Base-by-base conservation (phyloP, 495 filamentous ascomycete species). In the Terfezia claveryi region DNA sequence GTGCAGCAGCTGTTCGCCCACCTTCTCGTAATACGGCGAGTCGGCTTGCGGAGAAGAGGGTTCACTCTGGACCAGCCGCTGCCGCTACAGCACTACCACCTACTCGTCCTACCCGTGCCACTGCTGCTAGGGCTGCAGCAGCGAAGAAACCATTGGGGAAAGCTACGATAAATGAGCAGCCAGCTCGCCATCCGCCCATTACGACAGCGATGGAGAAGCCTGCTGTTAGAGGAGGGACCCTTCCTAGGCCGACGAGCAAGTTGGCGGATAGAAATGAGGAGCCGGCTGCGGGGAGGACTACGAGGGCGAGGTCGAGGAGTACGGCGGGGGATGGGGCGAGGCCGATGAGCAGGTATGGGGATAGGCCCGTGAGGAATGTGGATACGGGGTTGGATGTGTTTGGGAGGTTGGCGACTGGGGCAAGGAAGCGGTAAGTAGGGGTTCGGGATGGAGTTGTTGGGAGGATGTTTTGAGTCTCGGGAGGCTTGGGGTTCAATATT, bases 11-110 rank as follows among this genome's bases (percentile, higher is more conserved):
- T 54, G 61, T 61, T 50, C 52, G 57, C 1, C 58, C 58, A n/a
- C 62, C 56, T 14, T 38, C 8, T 23, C 51, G 54, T 16, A 49
- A 23, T 11, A 49, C 50, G 14, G 37, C 37, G 23, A 56, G 46
- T 8, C 58, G 59, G 6, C 27, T 61, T 12, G 32, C 64, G 27
- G 64, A 65, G 62, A 65, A 65, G 55, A 62, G 58, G 59, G 49
- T 55, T 41, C 14, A 57, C 56, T 10, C 55, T 56, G 58, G 51
- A 23, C 12, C 61, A 56, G 9, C 60, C 53, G 38, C 56, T 51
- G 16, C 12, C 14, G 4, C 41, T 14, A 9, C 41, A 14, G 14
- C 14, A 14, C 41, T 2, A 32, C 27, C 27, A 32, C 27, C 27
- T 32, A 46, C 41, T 20, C 12, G 41, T 14, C 41, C 41, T 46